Base-by-base conservation (phyloP, 164 flowering plant species). In the Saururus chinensis region DNA sequence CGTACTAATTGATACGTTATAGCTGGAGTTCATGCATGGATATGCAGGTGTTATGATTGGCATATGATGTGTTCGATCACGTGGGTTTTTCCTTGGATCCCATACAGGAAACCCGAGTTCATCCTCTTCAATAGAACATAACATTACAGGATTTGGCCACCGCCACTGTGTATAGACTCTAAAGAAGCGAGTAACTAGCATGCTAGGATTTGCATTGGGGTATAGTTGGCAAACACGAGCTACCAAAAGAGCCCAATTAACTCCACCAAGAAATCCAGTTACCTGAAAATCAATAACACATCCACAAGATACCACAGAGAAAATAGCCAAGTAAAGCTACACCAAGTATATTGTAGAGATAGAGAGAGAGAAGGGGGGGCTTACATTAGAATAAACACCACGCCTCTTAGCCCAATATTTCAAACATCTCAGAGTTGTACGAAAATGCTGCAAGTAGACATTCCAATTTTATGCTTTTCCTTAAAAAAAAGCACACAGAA, bases 81-180 rank as follows among this genome's bases (percentile, higher is more conserved):
- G 74, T 51, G 88, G 96, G 59, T 95, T 88, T 69, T 73, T 88
- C 24, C 99, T 89, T 55, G 99, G 93, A 80, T 95, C 95, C 97
- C 99, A 95, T 0, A 85, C 77, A 53, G 87, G 75, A 71, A 91
- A 84, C 22, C 96, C 95, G 63, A 91, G 90, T 64, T 87, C 89
- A 73, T 86, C 84, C 69, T 91, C 96, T 60, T 95, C 92, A 24
- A 91, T 91, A 12, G 82, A 63, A 71, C 97, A 91, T 4, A 95
- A 72, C 96, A 89, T 95, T 66, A 95, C 99, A 62, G 99, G 99
- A 63, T 87, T 95, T 59, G 97, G 99, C 99, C 99, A 95, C n/a
- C 93, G 91, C 99, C 99, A 95, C 60, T 82, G 89, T 1, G 97
- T 88, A 62, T 88, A 95, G 41, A 91, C 96, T 67, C 97, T 82